These are phyloP conservation scores for Ustilago vetiveriae DNA, from an alignment of 1,284 basidiomycete genomes.

Conservation along the genomic window DNA sequence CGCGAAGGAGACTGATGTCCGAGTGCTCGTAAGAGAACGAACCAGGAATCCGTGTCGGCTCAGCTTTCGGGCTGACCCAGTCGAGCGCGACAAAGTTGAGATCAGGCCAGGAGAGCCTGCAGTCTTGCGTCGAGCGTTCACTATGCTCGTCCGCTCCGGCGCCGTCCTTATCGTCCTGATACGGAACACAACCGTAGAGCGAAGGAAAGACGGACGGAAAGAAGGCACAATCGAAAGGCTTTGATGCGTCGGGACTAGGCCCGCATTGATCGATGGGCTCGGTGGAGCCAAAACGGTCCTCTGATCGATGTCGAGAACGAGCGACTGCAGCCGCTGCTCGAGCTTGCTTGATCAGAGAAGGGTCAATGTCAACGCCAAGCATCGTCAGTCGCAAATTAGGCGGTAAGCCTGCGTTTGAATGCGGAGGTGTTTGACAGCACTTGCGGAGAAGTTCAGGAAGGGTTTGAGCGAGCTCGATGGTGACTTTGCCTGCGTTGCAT, in stretches of 20 bases:
- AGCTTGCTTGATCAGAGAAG: constrained; percentile 27
- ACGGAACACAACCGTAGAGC: constrained; percentile 14
- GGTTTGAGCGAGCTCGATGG: constrained; percentile 29
- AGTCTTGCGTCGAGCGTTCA: too few relatives aligned
- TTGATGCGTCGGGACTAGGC: neutral
- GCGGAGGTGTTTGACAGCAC: neutral
- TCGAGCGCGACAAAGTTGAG: constrained; percentile 22
- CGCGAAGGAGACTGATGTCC: neutral
- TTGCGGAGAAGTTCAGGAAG: constrained; percentile 5
- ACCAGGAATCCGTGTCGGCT: neutral
- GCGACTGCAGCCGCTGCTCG: constrained; percentile 14
- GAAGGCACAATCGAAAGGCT: constrained; percentile 15
- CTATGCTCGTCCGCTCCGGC: too few relatives aligned
- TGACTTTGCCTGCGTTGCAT: constrained; percentile 41
- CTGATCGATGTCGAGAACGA: constrained; percentile 17
- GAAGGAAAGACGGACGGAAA: constrained; percentile 33
- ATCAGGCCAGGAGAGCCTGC: neutral
- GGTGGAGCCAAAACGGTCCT: neutral
- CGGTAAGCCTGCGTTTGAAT: neutral
- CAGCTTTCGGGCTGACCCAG: constrained; percentile 13
- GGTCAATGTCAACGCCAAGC: constrained; percentile 38
- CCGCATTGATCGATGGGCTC: too few relatives aligned
- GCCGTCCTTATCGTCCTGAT: neutral
- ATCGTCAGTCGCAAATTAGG: too few relatives aligned
- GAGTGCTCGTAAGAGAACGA: neutral